A percentile compares a stretch with the other conserved stretches of the same genome.
Conservation (phyloP, 2,329 filamentous ascomycete genomes). For the Fragosphaeria purpurea region DNA sequence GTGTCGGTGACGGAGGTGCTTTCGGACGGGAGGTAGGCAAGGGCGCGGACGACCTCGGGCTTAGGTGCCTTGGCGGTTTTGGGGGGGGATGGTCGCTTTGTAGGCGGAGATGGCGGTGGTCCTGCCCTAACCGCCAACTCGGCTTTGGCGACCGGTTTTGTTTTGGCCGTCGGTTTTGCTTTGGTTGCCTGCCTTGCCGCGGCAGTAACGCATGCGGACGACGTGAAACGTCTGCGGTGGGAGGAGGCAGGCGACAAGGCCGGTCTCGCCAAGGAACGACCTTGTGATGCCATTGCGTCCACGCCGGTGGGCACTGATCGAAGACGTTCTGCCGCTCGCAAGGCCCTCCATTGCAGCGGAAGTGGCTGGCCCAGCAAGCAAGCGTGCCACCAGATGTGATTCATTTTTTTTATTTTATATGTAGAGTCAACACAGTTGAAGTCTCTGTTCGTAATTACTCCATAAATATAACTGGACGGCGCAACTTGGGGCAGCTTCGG, state of each 20-base stretch:
- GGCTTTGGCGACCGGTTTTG: background rate
- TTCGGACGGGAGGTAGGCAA: constrained; percentile 20
- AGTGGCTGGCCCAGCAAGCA: constrained; percentile 15
- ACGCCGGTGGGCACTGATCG: no score
- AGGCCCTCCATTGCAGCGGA: constrained; percentile 10
- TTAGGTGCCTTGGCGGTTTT: background rate
- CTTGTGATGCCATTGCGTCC: no score
- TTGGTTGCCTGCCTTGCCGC: constrained; percentile 16
- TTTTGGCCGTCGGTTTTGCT: background rate
- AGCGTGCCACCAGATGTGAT: constrained; percentile 1
- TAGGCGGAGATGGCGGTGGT: background rate
- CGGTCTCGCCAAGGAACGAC: no score
- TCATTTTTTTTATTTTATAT: no score
- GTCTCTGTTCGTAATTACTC: no score
- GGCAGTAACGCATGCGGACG: constrained; percentile 4
- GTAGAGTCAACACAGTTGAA: no score
- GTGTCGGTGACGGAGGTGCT: constrained; percentile 1
- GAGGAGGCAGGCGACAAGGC: no score
- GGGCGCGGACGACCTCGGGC: constrained; percentile 9
- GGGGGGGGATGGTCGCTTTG: background rate
- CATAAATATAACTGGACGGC: no score
- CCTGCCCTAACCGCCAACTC: no score
- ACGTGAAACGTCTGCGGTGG: no score
- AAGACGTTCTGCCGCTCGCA: no score
- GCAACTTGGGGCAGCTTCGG: no score